Conservation (phyloP, 257 asterid species). For the Coffea canephora region DNA sequence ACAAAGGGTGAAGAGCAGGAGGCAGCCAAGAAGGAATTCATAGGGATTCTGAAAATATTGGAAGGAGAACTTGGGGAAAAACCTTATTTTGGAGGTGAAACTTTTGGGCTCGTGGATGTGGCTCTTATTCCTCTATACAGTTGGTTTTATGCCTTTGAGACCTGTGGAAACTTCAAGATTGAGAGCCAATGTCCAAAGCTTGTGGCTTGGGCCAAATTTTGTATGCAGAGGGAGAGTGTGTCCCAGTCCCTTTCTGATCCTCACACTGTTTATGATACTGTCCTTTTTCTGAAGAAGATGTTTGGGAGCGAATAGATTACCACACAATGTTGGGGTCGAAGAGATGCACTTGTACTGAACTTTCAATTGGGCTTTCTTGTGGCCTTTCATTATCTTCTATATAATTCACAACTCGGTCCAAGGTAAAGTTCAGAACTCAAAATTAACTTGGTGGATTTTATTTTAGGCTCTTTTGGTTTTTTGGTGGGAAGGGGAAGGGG, state of each 20-base stretch:
- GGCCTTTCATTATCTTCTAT: no score
- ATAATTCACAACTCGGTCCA: no score
- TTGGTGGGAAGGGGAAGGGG: no score
- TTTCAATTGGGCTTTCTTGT: no score
- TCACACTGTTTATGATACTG: constrained; percentile 19
- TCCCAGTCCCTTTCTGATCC: constrained; percentile 32
- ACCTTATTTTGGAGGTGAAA: constrained; percentile 49
- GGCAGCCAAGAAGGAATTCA: constrained; percentile 30
- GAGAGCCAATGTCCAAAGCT: constrained; percentile 28
- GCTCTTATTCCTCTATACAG: constrained; percentile 28
- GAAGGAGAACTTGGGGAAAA: constrained; percentile 44
- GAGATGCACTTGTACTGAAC: no score
- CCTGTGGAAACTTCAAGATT: constrained; percentile 31
- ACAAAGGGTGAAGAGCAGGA: constrained; percentile 41
- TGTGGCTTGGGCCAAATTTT: constrained; percentile 26
- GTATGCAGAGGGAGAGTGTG: constrained; percentile 29
- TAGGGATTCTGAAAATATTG: constrained; percentile 26
- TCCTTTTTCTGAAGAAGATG: constrained; percentile 12
- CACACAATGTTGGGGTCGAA: no score
- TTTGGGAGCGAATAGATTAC: constrained; percentile 13
- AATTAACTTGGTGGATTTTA: background rate
- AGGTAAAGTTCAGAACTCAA: no score
- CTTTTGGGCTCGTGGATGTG: constrained; percentile 36
- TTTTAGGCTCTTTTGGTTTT: background rate
- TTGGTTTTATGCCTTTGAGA: constrained; percentile 42